Base-by-base conservation (phyloP, 306 rosid species). In the Biancaea sappan region DNA sequence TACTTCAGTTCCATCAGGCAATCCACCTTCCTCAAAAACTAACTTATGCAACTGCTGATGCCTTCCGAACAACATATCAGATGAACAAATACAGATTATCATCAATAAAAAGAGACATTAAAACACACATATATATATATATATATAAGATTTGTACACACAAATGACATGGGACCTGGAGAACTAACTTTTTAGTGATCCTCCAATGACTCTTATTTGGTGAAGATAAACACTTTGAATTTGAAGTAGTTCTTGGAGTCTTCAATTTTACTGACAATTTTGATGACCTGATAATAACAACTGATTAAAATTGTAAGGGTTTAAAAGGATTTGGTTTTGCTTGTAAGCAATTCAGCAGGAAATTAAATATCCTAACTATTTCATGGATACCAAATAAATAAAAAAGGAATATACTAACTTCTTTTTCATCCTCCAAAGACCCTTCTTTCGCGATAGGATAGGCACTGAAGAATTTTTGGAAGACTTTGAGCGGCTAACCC, bases 1-100 rank as follows among this genome's bases (percentile, higher is more conserved):
- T 58, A 94, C 90, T 88, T 87, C 96, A 44, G 96, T 86, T 83
- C 99, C 99, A 86, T 94, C 96, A 73, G 96, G 99, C 77, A 94
- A 83, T 73, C 96, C 99, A 79, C 80, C 87, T 61, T 94, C 91
- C 86, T 94, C 97, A 76, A 94, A 94, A 81, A 94, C 93, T 84
- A 94, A 75, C 86, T 87, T 94, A 87, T 94, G 97, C 71, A 94
- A 66, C 74, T 86, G 87, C 77, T 88, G 92, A 80, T 92, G 79
- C 91, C 99, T 94, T 47, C 25, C 79, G 73, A 82, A 78, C 35
- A 68, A 63, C 44, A 76, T 52, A 67, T 76, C 66, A 53, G 37
- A 73, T 62, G 29, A 61, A 77, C 18, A 63, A 46, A 72, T 52
- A 51, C 67, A 66, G 56, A 82, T 53, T 31, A 62, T 66, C 64